Conservation (phyloP, 805 yeast genomes). For the Wickerhamomyces xylosicus region DNA sequence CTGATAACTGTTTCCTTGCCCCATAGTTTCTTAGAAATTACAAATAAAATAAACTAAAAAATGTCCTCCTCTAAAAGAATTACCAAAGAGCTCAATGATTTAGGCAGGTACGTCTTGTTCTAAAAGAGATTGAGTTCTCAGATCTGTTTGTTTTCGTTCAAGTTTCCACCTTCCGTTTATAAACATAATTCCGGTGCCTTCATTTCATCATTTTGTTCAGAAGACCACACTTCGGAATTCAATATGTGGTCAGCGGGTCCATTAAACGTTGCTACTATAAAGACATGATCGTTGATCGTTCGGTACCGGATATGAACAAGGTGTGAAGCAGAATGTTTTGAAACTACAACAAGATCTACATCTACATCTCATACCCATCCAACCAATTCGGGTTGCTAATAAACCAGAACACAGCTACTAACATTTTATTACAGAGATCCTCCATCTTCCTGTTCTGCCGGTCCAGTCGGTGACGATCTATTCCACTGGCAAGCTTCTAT, state of each 20-base stretch:
- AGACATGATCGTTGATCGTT: no score
- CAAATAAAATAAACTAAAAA: not conserved
- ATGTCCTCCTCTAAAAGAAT: conserved; percentile 76
- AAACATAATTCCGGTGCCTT: no score
- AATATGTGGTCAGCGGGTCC: no score
- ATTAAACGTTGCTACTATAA: no score
- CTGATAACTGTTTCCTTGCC: no score
- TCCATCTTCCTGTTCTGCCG: conserved; percentile 97
- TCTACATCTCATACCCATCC: no score
- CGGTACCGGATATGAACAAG: no score
- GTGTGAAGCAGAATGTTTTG: no score
- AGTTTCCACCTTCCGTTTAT: not conserved
- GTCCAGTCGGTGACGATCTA: conserved; percentile 96
- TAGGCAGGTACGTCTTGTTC: conserved; percentile 67
- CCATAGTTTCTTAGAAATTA: not conserved
- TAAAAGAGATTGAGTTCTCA: not conserved
- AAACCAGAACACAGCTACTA: conserved; percentile 8
- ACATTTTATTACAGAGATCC: conserved; percentile 60
- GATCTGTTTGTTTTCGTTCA: not conserved
- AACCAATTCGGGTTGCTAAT: no score
- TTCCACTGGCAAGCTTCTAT: conserved; percentile 99
- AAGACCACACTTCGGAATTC: no score
- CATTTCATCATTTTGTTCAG: no score
- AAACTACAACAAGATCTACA: no score
- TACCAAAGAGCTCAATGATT: conserved; percentile 88